These are phyloP conservation scores for Starmerella roubikii DNA, from an alignment of 805 yeast genomes.

Conservation along the genomic window DNA sequence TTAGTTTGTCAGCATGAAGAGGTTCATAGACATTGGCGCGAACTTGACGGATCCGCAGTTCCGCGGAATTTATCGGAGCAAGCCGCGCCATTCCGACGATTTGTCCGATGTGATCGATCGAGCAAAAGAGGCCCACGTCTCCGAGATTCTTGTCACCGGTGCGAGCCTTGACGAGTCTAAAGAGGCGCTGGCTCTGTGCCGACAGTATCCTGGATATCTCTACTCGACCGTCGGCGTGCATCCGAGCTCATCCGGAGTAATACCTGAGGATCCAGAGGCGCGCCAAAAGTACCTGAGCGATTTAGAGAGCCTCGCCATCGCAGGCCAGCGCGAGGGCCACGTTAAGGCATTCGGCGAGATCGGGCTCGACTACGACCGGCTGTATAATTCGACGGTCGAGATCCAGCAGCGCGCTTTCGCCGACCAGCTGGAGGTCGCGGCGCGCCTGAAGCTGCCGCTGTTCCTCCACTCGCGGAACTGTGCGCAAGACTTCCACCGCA, in stretches of 20 bases:
- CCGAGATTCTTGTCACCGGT: constrained; percentile 68
- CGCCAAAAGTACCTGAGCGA: constrained; percentile 33
- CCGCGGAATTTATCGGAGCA: constrained; percentile 62
- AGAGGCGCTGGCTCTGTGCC: constrained; percentile 42
- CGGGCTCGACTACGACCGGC: constrained; percentile 87
- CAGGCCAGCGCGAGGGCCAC: constrained; percentile 36
- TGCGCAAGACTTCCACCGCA: constrained; percentile 58
- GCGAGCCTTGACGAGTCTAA: constrained; percentile 56
- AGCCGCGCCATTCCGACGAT: constrained; percentile 56
- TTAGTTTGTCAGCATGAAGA: constrained; percentile 2
- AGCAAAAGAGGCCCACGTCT: constrained; percentile 53
- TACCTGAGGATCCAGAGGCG: constrained; percentile 20
- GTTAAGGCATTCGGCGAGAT: constrained; percentile 88
- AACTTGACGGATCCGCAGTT: constrained; percentile 86
- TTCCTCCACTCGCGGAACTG: constrained; percentile 86
- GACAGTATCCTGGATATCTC: constrained; percentile 23
- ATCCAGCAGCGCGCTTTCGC: constrained; percentile 57
- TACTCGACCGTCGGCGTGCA: constrained; percentile 78
- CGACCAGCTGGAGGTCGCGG: constrained; percentile 53
- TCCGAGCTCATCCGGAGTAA: constrained; percentile 61
- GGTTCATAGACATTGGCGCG: constrained; percentile 39
- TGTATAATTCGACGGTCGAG: constrained; percentile 57
- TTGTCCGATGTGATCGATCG: constrained; percentile 48
- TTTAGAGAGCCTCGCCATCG: constrained; percentile 36
- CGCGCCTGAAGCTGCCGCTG: constrained; percentile 48